Base-by-base conservation (phyloP, 108 stramenopile species). In the Fragilariopsis cylindrus region DNA sequence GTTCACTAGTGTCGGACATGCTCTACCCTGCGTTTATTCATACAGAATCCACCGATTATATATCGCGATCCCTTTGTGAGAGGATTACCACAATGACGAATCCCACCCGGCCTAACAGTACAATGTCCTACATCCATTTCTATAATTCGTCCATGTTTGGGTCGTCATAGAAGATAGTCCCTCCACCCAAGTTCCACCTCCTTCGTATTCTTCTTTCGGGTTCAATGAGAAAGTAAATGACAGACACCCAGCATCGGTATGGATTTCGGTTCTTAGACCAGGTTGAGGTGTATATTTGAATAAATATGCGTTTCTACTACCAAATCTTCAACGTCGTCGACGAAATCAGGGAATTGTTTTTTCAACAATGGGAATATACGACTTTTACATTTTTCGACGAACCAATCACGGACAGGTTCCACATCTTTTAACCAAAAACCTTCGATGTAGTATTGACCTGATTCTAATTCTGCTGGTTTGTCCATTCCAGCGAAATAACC, bases 21-120 rank as follows among this genome's bases (percentile, higher is more conserved):
- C 54, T 87, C 86, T 3, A 84, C 76, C 65, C 75, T 75, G 39
- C 74, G 46, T 9, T 55, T 45, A 60, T 81, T 79, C 86, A 87
- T 84, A 52, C 80, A 81, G 48, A 87, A 87, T 2, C 83, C 86
- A 39, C 86, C 86, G 72, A 87, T 84, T 49, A 87, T 83, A 52
- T 87, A 87, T 45, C 86, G 70, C n/a, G 69, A 70, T 11, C 86
- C 86, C 3, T 60, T 41, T 9, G 68, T 72, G 4, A 87, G 77
- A 12, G 83, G 79, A 41, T 87, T 72, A 19, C 86, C 86, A 69
- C 80, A 76, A 72, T 87, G 86, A 39, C 80, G 81, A 19, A 87
- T 70, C 5, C 83, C 82, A 54, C 86, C 86, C 1, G 86, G 86
- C 60, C 86, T 77, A n/a, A 87, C 65, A 1, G 86, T 87, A 5